Conservation (phyloP, 108 stramenopile species). For the Cyclotella sp. region DNA sequence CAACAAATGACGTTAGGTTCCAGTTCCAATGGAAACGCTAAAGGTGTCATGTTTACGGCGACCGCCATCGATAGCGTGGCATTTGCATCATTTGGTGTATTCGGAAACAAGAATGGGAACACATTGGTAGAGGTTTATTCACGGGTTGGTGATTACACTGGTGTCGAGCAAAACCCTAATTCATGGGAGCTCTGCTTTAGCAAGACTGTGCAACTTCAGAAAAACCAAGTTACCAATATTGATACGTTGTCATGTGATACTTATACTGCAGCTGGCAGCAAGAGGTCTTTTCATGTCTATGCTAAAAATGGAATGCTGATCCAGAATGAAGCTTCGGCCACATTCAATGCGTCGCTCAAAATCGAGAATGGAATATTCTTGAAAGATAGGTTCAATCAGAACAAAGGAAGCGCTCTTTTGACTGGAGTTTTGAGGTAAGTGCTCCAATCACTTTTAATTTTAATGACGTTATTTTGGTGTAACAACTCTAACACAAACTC, state of each 20-base stretch:
- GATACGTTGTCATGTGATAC: not conserved
- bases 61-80: not conserved
- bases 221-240: not conserved
- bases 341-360: not conserved
- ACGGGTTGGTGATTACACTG: constrained; percentile 12
- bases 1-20: not conserved
- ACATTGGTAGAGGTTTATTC: constrained; percentile 9
- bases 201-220: not conserved
- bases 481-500: no score
- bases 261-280: not conserved
- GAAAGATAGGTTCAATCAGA: constrained; percentile 1
- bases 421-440: constrained; percentile 5
- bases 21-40: not conserved
- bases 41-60: constrained; percentile 4
- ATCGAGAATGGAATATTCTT: constrained; percentile 2
- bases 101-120: not conserved
- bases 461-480: no score
- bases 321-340: not conserved
- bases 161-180: not conserved
- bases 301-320: not conserved
- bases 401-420: constrained; percentile 1
- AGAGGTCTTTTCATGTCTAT: constrained; percentile 6
- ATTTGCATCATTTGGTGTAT: not conserved
- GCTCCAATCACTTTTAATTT: no score
- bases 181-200: constrained; percentile 6